These are phyloP conservation scores for Yamadazyma conglobata DNA, from an alignment of 1,139 yeast genomes.

Conservation along the genomic window DNA sequence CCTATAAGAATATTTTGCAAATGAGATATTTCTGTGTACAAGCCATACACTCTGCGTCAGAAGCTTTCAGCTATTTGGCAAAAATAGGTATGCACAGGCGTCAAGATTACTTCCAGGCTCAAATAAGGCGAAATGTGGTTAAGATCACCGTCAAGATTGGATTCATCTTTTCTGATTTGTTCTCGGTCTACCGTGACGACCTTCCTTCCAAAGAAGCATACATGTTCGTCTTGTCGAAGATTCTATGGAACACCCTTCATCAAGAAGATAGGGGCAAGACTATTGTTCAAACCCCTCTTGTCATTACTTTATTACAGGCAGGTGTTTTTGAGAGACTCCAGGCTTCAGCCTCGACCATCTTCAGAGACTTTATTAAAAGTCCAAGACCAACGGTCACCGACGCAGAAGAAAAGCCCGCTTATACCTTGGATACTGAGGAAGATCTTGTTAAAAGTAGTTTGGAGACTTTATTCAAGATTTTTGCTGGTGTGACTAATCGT, in stretches of 20 bases:
- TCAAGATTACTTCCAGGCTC: conserved; percentile 34
- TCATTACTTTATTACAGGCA: conserved; percentile 43
- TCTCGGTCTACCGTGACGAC: conserved; percentile 22
- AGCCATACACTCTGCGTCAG: conserved; percentile 48
- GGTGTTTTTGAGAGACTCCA: conserved; percentile 36
- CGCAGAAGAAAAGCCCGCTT: too few species aligned
- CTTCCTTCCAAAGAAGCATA: conserved; percentile 22
- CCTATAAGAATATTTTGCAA: conserved; percentile 59
- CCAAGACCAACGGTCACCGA: too few species aligned
- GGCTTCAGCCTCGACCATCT: too few species aligned
- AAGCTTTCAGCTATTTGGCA: conserved; percentile 37
- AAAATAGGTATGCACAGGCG: conserved; percentile 43
- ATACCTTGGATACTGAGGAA: conserved; percentile 29
- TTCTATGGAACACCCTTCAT: conserved; percentile 23
- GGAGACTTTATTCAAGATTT: conserved; percentile 34
- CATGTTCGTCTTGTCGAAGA: conserved; percentile 27
- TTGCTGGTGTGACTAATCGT: conserved; percentile 34
- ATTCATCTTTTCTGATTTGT: conserved; percentile 22
- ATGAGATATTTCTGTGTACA: conserved; percentile 49
- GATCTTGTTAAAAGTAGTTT: conserved; percentile 40
- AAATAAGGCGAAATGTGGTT: conserved; percentile 39
- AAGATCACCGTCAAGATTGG: conserved; percentile 38
- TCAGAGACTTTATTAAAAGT: too few species aligned
- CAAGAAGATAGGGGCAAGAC: conserved; percentile 33
- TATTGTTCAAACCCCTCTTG: conserved; percentile 40